phyloP scores from a whole-genome alignment of 208 protist genomes.

The Leishmania tropica region DNA sequence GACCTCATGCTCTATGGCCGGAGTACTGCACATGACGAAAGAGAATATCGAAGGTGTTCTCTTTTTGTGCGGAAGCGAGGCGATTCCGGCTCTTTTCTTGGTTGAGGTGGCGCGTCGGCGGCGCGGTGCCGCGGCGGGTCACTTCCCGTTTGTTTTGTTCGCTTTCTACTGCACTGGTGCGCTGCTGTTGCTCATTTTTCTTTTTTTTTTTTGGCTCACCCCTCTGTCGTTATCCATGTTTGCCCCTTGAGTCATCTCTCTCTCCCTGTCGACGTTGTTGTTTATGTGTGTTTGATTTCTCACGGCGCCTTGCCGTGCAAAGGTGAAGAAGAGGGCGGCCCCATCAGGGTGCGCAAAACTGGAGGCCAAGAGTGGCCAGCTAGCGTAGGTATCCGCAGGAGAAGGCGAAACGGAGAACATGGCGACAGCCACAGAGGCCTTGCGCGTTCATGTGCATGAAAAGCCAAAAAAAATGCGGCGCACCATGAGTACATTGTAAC shows the following conservation, averaged over 20 bases:
- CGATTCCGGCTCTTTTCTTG: not conserved
- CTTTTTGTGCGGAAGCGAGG: not conserved
- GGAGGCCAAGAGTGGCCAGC: not conserved
- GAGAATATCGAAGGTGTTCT: not conserved
- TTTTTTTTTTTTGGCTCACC: not conserved
- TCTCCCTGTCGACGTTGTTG: not conserved
- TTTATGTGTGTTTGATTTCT: not conserved
- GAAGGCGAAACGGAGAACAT: not conserved
- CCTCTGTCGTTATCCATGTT: not conserved
- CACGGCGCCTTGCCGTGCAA: not conserved
- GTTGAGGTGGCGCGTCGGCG: too few relatives aligned
- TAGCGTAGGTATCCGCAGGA: not conserved
- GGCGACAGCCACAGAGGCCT: not conserved
- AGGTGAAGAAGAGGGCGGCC: not conserved
- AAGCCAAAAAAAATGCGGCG: not conserved
- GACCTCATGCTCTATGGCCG: too few relatives aligned
- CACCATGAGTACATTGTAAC: not conserved
- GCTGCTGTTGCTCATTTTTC: conserved; percentile 12
- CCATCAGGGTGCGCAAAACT: not conserved
- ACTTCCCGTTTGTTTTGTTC: not conserved
- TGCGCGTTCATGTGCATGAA: not conserved
- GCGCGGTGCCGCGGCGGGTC: not conserved
- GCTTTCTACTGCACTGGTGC: not conserved
- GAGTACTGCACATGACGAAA: too few relatives aligned
- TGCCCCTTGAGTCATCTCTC: conserved; percentile 17